Evolutionary conservation across 2,329 filamentous ascomycete genomes (phyloP).

Genomic region (Pestalotiopsis sp.): DNA sequence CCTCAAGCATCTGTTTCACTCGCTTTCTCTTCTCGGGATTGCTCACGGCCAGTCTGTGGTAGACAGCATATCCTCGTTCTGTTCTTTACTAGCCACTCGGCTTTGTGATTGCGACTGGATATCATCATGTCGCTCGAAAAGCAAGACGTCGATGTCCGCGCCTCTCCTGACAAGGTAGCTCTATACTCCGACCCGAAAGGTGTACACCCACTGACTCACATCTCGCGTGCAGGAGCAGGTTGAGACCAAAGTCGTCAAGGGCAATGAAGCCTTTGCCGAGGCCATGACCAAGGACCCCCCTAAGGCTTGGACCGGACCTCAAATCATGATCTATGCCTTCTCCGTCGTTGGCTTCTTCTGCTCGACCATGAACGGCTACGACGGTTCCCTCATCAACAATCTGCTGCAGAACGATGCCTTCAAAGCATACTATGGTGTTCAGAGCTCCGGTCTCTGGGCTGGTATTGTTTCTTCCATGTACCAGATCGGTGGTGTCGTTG

Average conservation of each 20-base stretch:
- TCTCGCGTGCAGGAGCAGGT: conserved; percentile 17
- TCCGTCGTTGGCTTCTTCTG: conserved; percentile 53
- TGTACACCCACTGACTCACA: background rate
- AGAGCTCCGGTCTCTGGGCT: conserved; percentile 48
- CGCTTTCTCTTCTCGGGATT: conserved; percentile 1
- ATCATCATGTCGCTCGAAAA: conserved; percentile 5
- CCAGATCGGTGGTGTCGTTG: conserved; percentile 51
- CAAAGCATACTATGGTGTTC: conserved; percentile 40
- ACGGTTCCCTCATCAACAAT: conserved; percentile 54
- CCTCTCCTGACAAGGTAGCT: conserved; percentile 13
- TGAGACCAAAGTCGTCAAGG: conserved; percentile 48
- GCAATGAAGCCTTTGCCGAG: conserved; percentile 57
- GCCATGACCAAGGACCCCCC: conserved; percentile 57
- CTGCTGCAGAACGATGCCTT: conserved; percentile 46
- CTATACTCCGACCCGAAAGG: background rate
- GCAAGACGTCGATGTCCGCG: conserved; percentile 3
- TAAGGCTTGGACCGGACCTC: conserved; percentile 39
- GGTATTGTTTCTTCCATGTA: conserved; percentile 56
- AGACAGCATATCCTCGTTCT: background rate
- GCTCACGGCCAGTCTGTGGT: conserved; percentile 2
- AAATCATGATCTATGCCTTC: conserved; percentile 45
- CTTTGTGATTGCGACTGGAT: background rate
- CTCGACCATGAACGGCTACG: conserved; percentile 56
- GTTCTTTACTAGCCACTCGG: background rate
- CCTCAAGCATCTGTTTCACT: background rate